Evolutionary conservation across 1,284 basidiomycete genomes (phyloP), one percentile per base, ranked within the genome.

Genomic region (Porphyrellus sp.): DNA sequence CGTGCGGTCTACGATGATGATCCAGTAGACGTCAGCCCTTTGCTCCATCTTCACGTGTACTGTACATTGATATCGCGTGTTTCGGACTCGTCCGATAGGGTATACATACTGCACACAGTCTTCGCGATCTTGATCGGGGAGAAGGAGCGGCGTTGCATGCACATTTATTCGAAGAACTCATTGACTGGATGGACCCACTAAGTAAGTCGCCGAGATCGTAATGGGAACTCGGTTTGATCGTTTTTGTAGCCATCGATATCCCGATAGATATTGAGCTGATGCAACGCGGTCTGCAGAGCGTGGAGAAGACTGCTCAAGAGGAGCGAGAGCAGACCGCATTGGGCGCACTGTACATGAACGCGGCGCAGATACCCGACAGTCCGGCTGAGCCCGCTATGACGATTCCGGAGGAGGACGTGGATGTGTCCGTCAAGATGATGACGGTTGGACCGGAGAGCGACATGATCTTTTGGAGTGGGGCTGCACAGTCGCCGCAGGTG

Each of bases 1-100:
- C 82, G 78, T 64, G 89, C 89, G 58, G 75, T 90, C 61, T 91
- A 91, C 73, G 89, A 91, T 61, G 89, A 90, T 70, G 89, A 91
- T 76, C 79, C 80, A 63, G 76, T 80, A 74, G 82, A 87, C 80
- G 89, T 91, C 77, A 82, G 86, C 81, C 64, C 59, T 61, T 56
- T 73, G 68, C 63, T 68, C 58, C 70, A 69, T 68, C 69, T 70
- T 67, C 70, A 63, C 62, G 63, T 70, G 64, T 79, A 82, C 71
- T 71, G 71, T 82, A 79, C 74, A 73, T 80, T 81, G 77, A 81
- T 79, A 66, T 72, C 64, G 68, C 65, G 68, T 67, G 60, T 66
- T 63, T 58, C 65, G 59, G 68, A 48, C 61, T 63, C 68, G 67
- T 67, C 70, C 64, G 73, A 66, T 69, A 90, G 89, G 85, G 81